Evolutionary conservation across 257 asterid genomes (phyloP), one percentile per base, ranked within the genome.

Genomic region (Plantago major): DNA sequence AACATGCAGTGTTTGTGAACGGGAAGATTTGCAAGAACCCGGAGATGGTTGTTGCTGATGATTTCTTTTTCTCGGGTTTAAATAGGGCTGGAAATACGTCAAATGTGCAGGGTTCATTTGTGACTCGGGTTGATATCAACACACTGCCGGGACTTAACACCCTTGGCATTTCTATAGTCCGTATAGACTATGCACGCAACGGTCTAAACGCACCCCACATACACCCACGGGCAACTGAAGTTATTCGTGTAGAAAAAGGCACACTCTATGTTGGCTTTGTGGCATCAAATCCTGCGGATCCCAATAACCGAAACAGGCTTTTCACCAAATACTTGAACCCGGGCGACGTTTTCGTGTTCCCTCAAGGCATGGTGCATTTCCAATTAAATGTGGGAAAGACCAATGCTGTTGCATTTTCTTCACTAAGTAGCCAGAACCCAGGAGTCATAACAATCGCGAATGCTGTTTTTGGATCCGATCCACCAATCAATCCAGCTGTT

Each of bases 1-100:
- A 19, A 26, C 22, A 9, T 15, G 62, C 51, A 64, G 61, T 64
- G 42, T 53, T 64, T 7, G 68, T 64, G 11, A 53, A 40, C 17
- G 63, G 63, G n/a, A 58, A 42, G 63, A 58, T 58, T 43, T 58
- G 63, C 63, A 58, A 58, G 63, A 58, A 17, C 37, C 58, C 54
- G 3, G 40, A 58, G 16, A 58, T 17, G 63, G 63, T 58, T n/a
- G 63, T 58, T 8, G 55, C 68, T 7, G 11, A 64, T 43, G 68
- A 64, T 33, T 64, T 64, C 68, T 64, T 53, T 46, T 52, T 64
- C 26, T 11, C 61, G 26, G 60, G 68, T 3, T 61, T 64, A 30
- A 43, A 33, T 11, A 42, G 9, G 6, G 52, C 68, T 42, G 68
- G 68, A 14, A 64, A 64, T 26, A 45, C 60, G 22, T 64, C 62